Conservation (phyloP, 495 filamentous ascomycete genomes). For the Aspergillus bertholletiae region DNA sequence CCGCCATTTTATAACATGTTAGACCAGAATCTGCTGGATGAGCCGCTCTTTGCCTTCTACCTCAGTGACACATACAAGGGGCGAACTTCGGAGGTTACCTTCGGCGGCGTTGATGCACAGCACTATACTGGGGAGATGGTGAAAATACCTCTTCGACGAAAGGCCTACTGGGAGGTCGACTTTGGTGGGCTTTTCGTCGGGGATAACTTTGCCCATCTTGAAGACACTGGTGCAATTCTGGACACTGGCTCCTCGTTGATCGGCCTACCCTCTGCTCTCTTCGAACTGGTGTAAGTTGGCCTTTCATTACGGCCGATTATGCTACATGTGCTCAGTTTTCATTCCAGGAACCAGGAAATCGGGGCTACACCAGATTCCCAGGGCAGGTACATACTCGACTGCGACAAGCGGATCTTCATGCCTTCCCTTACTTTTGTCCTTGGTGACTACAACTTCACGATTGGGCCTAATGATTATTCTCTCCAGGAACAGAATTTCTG, state of each 20-base stretch:
- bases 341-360: slow-evolving; percentile 78
- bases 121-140: slow-evolving; percentile 88
- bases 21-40: slow-evolving; percentile 81
- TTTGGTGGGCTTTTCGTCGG: slow-evolving; percentile 89
- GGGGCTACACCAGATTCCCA: slow-evolving; percentile 95
- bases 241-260: slow-evolving; percentile 98
- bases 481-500: slow-evolving; percentile 91
- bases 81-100: slow-evolving; percentile 80
- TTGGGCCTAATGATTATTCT: slow-evolving; percentile 86
- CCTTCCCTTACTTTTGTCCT: slow-evolving; percentile 88
- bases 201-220: slow-evolving; percentile 75
- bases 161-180: slow-evolving; percentile 99
- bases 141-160: slow-evolving; percentile 89
- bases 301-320: not conserved
- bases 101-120: slow-evolving; percentile 83
- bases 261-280: slow-evolving; percentile 84
- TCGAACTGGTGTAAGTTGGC: slow-evolving; percentile 74
- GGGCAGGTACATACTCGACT: slow-evolving; percentile 93
- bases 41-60: slow-evolving; percentile 95
- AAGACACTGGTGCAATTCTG: slow-evolving; percentile 90
- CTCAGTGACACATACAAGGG: slow-evolving; percentile 66
- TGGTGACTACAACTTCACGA: slow-evolving; percentile 83
- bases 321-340: slow-evolving; percentile 19
- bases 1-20: slow-evolving; percentile 97
- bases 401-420: slow-evolving; percentile 72